Conservation (phyloP, 441 rosid genomes). For the Eutrema salsugineum region DNA sequence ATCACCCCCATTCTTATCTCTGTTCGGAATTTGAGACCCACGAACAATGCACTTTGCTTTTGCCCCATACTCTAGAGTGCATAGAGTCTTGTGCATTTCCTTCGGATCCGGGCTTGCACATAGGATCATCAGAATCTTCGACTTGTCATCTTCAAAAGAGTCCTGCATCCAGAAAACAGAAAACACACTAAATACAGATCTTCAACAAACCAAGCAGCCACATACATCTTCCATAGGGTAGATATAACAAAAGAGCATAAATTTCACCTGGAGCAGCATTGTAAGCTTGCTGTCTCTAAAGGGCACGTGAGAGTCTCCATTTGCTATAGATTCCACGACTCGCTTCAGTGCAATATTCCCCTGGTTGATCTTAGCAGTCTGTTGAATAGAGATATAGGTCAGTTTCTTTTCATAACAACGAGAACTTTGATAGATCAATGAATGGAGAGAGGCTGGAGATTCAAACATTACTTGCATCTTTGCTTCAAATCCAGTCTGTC, state of each 20-base stretch:
- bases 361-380: constrained; percentile 97
- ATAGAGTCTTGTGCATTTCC: constrained; percentile 90
- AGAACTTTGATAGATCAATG: not conserved
- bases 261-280: constrained; percentile 83
- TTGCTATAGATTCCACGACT: constrained; percentile 97
- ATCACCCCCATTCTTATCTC: constrained; percentile 59
- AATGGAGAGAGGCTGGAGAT: not conserved
- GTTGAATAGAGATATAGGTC: constrained; percentile 23
- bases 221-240: not conserved
- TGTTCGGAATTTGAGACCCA: constrained; percentile 73
- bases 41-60: constrained; percentile 96
- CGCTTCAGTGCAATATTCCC: constrained; percentile 92
- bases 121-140: constrained; percentile 88
- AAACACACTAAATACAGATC: not conserved
- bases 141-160: constrained; percentile 95
- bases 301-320: constrained; percentile 99
- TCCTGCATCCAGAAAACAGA: constrained; percentile 48
- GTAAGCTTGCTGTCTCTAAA: constrained; percentile 97
- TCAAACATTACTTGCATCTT: constrained; percentile 76
- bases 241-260: not conserved
- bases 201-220: not conserved
- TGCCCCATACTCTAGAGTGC: constrained; percentile 96
- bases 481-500: constrained; percentile 88
- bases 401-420: not conserved
- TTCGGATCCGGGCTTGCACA: constrained; percentile 98